A percentile compares a stretch with the other conserved stretches of the same genome.
These are phyloP conservation scores for Fusarium nurragi DNA, from an alignment of 2,329 filamentous ascomycete species.

Conservation along the genomic window DNA sequence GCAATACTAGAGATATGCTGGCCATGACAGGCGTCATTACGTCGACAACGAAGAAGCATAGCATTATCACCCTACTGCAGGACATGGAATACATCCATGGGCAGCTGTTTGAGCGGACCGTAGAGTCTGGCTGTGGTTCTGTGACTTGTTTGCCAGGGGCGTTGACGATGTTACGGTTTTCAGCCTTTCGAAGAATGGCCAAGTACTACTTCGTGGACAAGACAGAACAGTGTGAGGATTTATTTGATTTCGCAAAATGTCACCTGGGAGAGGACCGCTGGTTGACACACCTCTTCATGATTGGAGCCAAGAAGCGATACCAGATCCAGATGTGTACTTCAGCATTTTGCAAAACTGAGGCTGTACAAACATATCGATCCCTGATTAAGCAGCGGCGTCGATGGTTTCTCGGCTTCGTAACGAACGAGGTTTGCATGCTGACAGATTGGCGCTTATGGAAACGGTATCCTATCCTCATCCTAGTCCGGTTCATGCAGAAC, in stretches of 20 bases:
- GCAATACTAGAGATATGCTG: conserved; percentile 90
- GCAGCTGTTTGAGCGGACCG: conserved; percentile 93
- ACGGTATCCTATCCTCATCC: conserved; percentile 84
- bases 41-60: conserved; percentile 88
- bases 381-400: conserved; percentile 93
- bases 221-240: conserved; percentile 91
- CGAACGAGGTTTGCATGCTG: conserved; percentile 98
- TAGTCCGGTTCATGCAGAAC: conserved; percentile 94
- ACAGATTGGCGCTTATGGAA: conserved; percentile 93
- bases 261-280: conserved; percentile 95
- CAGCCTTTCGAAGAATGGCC: conserved; percentile 94
- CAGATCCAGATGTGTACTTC: conserved; percentile 98
- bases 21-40: conserved; percentile 99
- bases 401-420: conserved; percentile 98
- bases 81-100: conserved; percentile 99
- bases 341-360: conserved; percentile 98
- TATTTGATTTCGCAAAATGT: conserved; percentile 96
- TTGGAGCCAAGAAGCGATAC: conserved; percentile 89
- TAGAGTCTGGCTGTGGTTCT: conserved; percentile 92
- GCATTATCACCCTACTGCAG: conserved; percentile 89
- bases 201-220: conserved; percentile 99
- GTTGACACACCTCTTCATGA: conserved; percentile 99
- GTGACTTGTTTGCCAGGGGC: conserved; percentile 96
- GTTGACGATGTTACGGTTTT: conserved; percentile 95
- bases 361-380: conserved; percentile 85